Percentiles rank a stretch among this genome's conserved stretches.
Conservation (phyloP, 2,329 filamentous ascomycete genomes). For the Xylaria sp. region DNA sequence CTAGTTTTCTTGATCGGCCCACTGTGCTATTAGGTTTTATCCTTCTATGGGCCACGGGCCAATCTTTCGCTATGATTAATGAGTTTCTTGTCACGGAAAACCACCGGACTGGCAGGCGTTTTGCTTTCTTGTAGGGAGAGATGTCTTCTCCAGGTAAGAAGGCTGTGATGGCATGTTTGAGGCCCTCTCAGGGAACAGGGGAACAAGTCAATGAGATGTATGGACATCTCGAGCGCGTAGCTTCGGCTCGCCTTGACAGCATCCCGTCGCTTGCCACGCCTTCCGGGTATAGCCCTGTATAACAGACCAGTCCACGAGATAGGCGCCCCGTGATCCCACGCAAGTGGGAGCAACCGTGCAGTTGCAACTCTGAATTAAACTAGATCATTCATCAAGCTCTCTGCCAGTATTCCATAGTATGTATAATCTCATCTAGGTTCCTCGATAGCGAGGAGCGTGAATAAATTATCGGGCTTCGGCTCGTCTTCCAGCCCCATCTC, state of each 20-base stretch:
- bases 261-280: not conserved
- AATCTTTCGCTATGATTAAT: conserved; percentile 16
- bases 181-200: not conserved
- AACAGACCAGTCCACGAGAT: conserved; percentile 23
- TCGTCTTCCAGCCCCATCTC: conserved; percentile 70
- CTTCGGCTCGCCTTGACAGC: conserved; percentile 10
- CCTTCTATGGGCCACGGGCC: not conserved
- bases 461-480: conserved; percentile 52
- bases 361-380: conserved; percentile 15
- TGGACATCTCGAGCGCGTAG: conserved; percentile 13
- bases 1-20: conserved; percentile 36
- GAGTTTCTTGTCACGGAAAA: conserved; percentile 15
- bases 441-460: conserved; percentile 56
- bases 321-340: conserved; percentile 8
- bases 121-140: conserved; percentile 14
- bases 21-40: not conserved
- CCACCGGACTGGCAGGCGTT: conserved; percentile 22
- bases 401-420: not conserved
- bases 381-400: conserved; percentile 9
- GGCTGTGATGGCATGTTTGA: conserved; percentile 25
- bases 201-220: conserved; percentile 17
- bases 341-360: conserved; percentile 1
- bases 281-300: conserved; percentile 19
- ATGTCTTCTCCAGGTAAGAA: conserved; percentile 16
- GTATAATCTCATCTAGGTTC: conserved; percentile 26